A percentile compares a stretch with the other conserved stretches of the same genome.
Evolutionary conservation across 768 basidiomycete species (phyloP).

Genomic region (Agrocybe chaxingu): DNA sequence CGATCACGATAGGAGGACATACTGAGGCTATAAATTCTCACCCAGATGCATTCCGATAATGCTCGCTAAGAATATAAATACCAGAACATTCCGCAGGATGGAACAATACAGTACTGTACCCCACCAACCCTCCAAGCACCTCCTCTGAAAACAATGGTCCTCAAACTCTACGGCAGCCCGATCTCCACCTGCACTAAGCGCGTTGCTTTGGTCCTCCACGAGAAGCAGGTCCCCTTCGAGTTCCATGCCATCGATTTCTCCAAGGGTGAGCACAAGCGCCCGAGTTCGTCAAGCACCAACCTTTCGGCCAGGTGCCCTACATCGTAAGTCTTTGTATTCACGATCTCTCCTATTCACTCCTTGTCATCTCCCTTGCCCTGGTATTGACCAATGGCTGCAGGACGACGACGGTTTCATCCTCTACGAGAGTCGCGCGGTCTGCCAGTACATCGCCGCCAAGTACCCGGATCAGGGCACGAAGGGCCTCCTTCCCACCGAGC

Average conservation of each 20-base stretch:
- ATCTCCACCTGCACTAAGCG: constrained; percentile 46
- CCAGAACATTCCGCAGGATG: no score
- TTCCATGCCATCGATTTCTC: constrained; percentile 38
- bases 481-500: constrained; percentile 43
- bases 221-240: constrained; percentile 56
- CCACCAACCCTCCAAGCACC: no score
- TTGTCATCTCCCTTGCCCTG: no score
- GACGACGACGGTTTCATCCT: constrained; percentile 63
- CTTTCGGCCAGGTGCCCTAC: constrained; percentile 61
- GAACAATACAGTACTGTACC: no score
- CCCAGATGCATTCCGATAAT: no score
- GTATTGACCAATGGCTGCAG: constrained; percentile 16
- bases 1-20: no score
- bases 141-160: constrained; percentile 26
- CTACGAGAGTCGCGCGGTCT: constrained; percentile 64
- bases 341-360: not conserved
- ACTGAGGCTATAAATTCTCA: no score
- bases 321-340: constrained; percentile 30
- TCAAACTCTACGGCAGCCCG: constrained; percentile 36
- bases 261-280: constrained; percentile 43
- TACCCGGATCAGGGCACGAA: constrained; percentile 45
- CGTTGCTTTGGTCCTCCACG: constrained; percentile 47
- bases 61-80: no score
- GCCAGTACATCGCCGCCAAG: constrained; percentile 56
- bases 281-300: constrained; percentile 46